Evolutionary conservation across 1,284 basidiomycete genomes (phyloP).

Genomic region (Anthracocystis walkeri): DNA sequence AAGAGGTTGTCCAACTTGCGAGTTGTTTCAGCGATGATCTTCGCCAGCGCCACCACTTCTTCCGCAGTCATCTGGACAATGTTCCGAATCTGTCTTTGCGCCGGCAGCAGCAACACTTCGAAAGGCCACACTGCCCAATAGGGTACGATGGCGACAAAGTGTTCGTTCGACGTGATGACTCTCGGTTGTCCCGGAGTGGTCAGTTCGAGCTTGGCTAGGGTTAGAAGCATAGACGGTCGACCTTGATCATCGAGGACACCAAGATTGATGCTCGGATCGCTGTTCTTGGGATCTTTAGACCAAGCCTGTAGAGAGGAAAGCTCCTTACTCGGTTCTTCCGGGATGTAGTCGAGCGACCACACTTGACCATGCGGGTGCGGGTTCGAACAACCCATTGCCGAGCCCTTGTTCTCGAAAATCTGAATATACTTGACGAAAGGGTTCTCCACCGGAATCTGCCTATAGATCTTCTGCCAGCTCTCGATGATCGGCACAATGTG

Average conservation of each 20-base stretch:
- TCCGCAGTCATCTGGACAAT: conserved; percentile 50
- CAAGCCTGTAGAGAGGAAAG: conserved; percentile 55
- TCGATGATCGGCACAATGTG: conserved; percentile 80
- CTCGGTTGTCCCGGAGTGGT: conserved; percentile 73
- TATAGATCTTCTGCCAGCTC: conserved; percentile 75
- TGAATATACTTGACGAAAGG: conserved; percentile 68
- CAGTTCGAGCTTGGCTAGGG: conserved; percentile 83
- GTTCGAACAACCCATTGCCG: conserved; percentile 96
- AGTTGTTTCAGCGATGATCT: conserved; percentile 70
- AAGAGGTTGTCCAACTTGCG: conserved; percentile 67
- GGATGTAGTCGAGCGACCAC: conserved; percentile 75
- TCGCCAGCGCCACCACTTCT: conserved; percentile 68
- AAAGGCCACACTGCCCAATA: conserved; percentile 98
- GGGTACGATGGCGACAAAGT: conserved; percentile 89
- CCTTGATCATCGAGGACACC: conserved; percentile 76
- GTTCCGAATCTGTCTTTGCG: conserved; percentile 55
- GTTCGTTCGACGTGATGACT: conserved; percentile 78
- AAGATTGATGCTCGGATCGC: conserved; percentile 25
- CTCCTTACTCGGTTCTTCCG: conserved; percentile 61
- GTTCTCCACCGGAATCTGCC: conserved; percentile 60
- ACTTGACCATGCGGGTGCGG: conserved; percentile 95
- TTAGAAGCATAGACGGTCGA: conserved; percentile 82
- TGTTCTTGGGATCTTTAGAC: conserved; percentile 45
- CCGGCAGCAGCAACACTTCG: conserved; percentile 76
- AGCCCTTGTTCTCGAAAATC: conserved; percentile 84